These are phyloP conservation scores for Ceratobasidium sp. DNA, from an alignment of 1,284 basidiomycete species.

Conservation along the genomic window DNA sequence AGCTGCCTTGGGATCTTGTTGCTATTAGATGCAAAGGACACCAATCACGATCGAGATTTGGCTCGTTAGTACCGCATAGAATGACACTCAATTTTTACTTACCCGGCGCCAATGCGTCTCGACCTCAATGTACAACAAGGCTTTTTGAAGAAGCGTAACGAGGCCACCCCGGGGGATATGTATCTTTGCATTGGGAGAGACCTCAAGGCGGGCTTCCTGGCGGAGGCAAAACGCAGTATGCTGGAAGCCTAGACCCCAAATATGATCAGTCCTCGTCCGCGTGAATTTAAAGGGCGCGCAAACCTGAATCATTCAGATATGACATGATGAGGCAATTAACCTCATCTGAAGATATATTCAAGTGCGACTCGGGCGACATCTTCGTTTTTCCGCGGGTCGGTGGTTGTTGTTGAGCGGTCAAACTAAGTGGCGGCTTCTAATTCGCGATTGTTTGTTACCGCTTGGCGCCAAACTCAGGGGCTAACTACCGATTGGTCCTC, in stretches of 20 bases:
- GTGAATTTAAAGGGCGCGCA: slow-evolving; percentile 29
- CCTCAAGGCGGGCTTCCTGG: slow-evolving; percentile 70
- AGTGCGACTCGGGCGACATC: slow-evolving; percentile 23
- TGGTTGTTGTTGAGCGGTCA: slow-evolving; percentile 34
- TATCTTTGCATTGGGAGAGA: slow-evolving; percentile 57
- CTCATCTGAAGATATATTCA: slow-evolving; percentile 74
- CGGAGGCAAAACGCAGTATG: slow-evolving; percentile 79
- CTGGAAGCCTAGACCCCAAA: slow-evolving; percentile 62
- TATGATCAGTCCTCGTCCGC: slow-evolving; percentile 32
- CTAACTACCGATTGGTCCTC: slow-evolving; percentile 3
- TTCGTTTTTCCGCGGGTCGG: slow-evolving; percentile 22
- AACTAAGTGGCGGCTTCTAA: slow-evolving; percentile 23
- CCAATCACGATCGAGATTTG: not conserved
- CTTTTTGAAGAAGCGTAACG: slow-evolving; percentile 78
- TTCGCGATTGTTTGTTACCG: slow-evolving; percentile 6
- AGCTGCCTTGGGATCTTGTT: slow-evolving; percentile 27
- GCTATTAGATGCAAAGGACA: slow-evolving; percentile 1
- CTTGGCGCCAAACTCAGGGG: not conserved
- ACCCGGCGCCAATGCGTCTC: slow-evolving; percentile 69
- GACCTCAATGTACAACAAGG: slow-evolving; percentile 81
- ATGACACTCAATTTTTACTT: slow-evolving; percentile 8
- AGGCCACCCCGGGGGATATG: slow-evolving; percentile 83
- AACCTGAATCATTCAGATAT: slow-evolving; percentile 81
- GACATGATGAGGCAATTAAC: slow-evolving; percentile 83
- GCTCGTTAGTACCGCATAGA: slow-evolving; percentile 26